Conservation (phyloP, 768 basidiomycete species). For the Boletus speciosus region DNA sequence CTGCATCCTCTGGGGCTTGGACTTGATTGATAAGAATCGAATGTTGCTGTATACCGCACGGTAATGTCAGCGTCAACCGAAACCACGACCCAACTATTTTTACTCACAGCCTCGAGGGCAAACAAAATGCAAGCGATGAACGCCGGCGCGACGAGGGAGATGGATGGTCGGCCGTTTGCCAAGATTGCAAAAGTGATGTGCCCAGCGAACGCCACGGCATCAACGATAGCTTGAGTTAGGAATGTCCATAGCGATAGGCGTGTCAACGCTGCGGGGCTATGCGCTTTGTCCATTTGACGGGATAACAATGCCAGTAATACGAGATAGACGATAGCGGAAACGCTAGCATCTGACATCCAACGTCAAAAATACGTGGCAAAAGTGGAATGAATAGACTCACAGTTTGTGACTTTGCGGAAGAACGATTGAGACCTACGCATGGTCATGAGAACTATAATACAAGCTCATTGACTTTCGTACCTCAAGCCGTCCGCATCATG, state of each 20-base stretch:
- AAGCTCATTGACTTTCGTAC: slow-evolving; percentile 34
- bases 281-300: slow-evolving; percentile 70
- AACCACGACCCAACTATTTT: neutral
- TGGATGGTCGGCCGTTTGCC: slow-evolving; percentile 75
- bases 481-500: slow-evolving; percentile 66
- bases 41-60: slow-evolving; percentile 60
- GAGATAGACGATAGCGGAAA: slow-evolving; percentile 64
- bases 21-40: slow-evolving; percentile 76
- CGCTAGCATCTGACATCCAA: slow-evolving; percentile 59
- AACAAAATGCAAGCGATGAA: slow-evolving; percentile 80
- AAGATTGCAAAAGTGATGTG: slow-evolving; percentile 88
- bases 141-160: slow-evolving; percentile 80
- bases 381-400: slow-evolving; percentile 31
- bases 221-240: slow-evolving; percentile 71
- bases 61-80: neutral
- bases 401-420: slow-evolving; percentile 72
- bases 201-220: slow-evolving; percentile 81
- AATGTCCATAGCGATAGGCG: slow-evolving; percentile 84
- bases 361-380: slow-evolving; percentile 4
- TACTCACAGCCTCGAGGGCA: slow-evolving; percentile 75
- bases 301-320: slow-evolving; percentile 62
- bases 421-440: slow-evolving; percentile 52
- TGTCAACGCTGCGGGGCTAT: slow-evolving; percentile 74
- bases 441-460: neutral
- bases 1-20: slow-evolving; percentile 69